Base-by-base conservation (phyloP, 2,329 filamentous ascomycete genomes). In the Penicillium sp. region DNA sequence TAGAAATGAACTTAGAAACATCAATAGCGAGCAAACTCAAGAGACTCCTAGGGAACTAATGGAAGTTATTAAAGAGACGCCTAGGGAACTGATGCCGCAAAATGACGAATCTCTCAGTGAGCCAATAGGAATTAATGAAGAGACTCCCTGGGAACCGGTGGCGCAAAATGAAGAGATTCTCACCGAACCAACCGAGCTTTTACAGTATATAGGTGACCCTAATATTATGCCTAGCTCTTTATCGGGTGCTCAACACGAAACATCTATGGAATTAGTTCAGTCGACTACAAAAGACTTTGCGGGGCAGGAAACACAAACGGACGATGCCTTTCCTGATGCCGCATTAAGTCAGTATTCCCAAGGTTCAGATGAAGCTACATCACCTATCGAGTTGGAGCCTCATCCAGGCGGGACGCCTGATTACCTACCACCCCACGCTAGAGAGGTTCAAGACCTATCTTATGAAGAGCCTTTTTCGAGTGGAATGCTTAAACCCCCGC, bases 401-500 rank as follows among this genome's bases (percentile, higher is more conserved):
- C 20, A 56, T 27, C 54, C 25, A 41, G 29, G 23, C 29, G 40
- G 54, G 35, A 56, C 45, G 4, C 54, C 54, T 2, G 40, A 53
- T 40, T 27, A 12, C 20, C 31, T 12, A 25, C 14, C 12, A 23
- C 50, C 33, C 26, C 3, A 27, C 3, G 4, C 26, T 27, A 8
- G 26, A 27, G 26, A 27, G 1, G 11, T 11, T 27, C 26, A 27
- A 27, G 26, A 27, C 4, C 8, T 6, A 27, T 11, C 26, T 27
- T 4, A 11, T 27, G 3, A 2, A 11, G 26, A 27, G 9, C 9
- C 7, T 11, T 9, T 2, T 27, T 27, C 2, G 8, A 2, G 9
- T 9, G 26, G 26, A 2, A 27, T 27, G 26, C 26, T 27, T 27
- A 8, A 27, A 11, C 26, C 26, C 26, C 26, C 26, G 3, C 26